Percentiles rank a stretch among this genome's conserved stretches.
Conservation (phyloP, 2,329 filamentous ascomycete species). For the Xylaria polymorpha region DNA sequence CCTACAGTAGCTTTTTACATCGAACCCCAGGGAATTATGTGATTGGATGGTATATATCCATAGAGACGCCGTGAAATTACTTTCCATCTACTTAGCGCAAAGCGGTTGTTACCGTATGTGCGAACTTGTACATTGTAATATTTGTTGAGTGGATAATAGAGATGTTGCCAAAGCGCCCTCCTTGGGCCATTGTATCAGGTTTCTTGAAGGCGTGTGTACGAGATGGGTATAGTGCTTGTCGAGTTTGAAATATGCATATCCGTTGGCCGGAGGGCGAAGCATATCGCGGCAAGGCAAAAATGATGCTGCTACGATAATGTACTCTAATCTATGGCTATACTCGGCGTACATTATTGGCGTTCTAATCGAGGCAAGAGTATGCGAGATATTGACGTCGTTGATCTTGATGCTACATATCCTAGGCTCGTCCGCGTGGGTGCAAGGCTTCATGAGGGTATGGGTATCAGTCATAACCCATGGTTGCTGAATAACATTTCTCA, state of each 20-base stretch:
- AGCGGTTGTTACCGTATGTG: too few relatives aligned
- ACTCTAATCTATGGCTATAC: slow-evolving; percentile 17
- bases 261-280: slow-evolving; percentile 10
- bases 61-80: background rate
- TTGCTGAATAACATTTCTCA: slow-evolving; percentile 28
- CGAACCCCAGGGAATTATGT: background rate
- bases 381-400: slow-evolving; percentile 35
- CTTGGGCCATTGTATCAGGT: background rate
- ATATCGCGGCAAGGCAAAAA: slow-evolving; percentile 30
- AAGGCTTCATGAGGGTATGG: slow-evolving; percentile 18
- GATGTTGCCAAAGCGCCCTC: background rate
- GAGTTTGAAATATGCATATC: slow-evolving; percentile 13
- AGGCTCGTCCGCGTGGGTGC: background rate
- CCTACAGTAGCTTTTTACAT: slow-evolving; percentile 2
- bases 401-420: slow-evolving; percentile 8
- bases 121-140: background rate
- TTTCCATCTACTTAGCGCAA: background rate
- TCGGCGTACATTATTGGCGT: slow-evolving; percentile 15
- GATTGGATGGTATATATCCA: slow-evolving; percentile 9
- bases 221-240: slow-evolving; percentile 1
- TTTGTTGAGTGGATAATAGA: background rate
- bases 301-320: slow-evolving; percentile 5
- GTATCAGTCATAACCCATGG: slow-evolving; percentile 18
- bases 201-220: background rate
- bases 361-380: slow-evolving; percentile 34